Conservation (phyloP, 352 stramenopile genomes). For the Pseudoperonospora humuli region DNA sequence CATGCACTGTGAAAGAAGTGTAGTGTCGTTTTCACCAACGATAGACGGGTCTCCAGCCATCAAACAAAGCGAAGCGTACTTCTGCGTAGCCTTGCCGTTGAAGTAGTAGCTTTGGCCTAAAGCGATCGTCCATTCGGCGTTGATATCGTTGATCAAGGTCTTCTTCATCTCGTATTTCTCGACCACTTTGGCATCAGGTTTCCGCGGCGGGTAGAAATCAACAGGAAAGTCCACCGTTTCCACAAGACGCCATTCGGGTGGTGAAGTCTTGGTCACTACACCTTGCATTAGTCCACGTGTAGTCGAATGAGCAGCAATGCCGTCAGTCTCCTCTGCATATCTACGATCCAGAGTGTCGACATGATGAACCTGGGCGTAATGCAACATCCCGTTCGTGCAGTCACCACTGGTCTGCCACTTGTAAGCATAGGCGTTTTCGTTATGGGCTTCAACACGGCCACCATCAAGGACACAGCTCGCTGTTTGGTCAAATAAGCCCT, state of each 20-base stretch:
- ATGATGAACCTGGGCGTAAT: conserved; percentile 58
- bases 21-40: conserved; percentile 34
- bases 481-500: conserved; percentile 31
- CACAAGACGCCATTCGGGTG: conserved; percentile 39
- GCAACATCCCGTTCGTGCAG: conserved; percentile 47
- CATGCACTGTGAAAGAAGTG: conserved; percentile 29
- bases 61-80: conserved; percentile 44
- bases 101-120: conserved; percentile 46
- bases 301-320: conserved; percentile 32
- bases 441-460: conserved; percentile 32
- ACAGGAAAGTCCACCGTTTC: conserved; percentile 35
- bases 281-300: conserved; percentile 52
- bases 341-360: conserved; percentile 42
- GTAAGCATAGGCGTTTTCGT: conserved; percentile 43
- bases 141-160: conserved; percentile 30
- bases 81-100: conserved; percentile 43
- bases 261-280: conserved; percentile 35
- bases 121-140: conserved; percentile 30
- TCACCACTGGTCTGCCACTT: conserved; percentile 49
- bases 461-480: conserved; percentile 38
- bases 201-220: conserved; percentile 42
- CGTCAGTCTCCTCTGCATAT: conserved; percentile 27
- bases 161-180: conserved; percentile 30
- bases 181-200: conserved; percentile 21
- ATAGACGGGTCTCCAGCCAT: conserved; percentile 35